These are phyloP conservation scores for Phytopythium boreale DNA, from an alignment of 352 stramenopile genomes.

Conservation along the genomic window DNA sequence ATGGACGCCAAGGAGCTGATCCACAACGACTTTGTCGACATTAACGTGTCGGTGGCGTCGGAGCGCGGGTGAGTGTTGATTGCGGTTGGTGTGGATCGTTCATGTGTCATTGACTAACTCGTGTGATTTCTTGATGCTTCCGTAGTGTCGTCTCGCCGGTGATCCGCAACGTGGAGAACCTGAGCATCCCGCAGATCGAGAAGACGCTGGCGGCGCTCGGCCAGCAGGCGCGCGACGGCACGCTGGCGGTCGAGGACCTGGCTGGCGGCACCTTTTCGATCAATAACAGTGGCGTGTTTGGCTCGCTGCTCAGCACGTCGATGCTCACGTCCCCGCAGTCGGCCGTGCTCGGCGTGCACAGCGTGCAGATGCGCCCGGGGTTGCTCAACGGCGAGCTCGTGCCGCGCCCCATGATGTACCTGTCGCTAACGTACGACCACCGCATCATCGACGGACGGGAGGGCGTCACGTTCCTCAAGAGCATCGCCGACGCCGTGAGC, in stretches of 20 bases:
- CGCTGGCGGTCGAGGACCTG: slow-evolving; percentile 90
- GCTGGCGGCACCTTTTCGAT: slow-evolving; percentile 31
- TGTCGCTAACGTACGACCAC: slow-evolving; percentile 99
- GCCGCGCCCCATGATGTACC: slow-evolving; percentile 99
- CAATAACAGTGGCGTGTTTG: slow-evolving; percentile 68
- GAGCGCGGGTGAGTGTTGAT: slow-evolving; percentile 72
- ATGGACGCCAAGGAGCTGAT: slow-evolving; percentile 98
- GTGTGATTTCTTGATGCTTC: not conserved
- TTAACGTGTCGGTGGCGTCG: slow-evolving; percentile 96
- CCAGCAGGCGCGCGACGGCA: slow-evolving; percentile 59
- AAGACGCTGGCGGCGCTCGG: slow-evolving; percentile 92
- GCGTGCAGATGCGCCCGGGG: slow-evolving; percentile 95
- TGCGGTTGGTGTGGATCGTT: not conserved
- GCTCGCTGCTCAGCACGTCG: slow-evolving; percentile 97
- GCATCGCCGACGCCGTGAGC: slow-evolving; percentile 95
- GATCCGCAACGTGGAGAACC: slow-evolving; percentile 95
- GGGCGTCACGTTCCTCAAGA: slow-evolving; percentile 99
- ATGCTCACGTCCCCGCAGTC: slow-evolving; percentile 99
- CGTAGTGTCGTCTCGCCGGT: slow-evolving; percentile 97
- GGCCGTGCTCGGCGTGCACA: slow-evolving; percentile 98
- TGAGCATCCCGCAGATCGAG: slow-evolving; percentile 96
- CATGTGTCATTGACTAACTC: not conserved
- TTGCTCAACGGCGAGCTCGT: slow-evolving; percentile 94
- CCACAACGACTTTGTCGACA: slow-evolving; percentile 98
- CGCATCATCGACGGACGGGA: slow-evolving; percentile 99